A percentile compares a stretch with the other conserved stretches of the same genome.
These are phyloP conservation scores for Phaeosphaeriaceae sp. DNA, from an alignment of 2,329 filamentous ascomycete species.

Conservation along the genomic window DNA sequence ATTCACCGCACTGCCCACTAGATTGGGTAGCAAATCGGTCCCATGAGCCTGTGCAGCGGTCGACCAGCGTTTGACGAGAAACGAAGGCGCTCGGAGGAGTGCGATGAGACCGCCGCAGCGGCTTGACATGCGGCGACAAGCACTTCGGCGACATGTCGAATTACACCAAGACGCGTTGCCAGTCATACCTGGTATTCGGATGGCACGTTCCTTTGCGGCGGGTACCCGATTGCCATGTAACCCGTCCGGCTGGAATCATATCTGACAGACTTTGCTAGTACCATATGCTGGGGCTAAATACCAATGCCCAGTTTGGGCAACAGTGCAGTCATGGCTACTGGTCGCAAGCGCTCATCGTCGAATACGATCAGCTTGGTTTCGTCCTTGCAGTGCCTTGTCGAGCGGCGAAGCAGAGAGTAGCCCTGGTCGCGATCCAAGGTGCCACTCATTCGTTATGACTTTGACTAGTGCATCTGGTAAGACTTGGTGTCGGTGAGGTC, in stretches of 20 bases:
- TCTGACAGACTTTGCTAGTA: neutral
- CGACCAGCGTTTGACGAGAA: neutral
- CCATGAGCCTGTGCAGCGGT: neutral
- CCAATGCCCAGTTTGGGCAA: neutral
- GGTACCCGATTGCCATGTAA: slow-evolving; percentile 3
- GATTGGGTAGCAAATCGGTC: neutral
- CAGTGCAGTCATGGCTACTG: neutral
- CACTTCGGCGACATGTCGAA: neutral
- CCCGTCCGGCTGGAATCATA: neutral
- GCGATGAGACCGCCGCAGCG: neutral
- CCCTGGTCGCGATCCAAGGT: neutral
- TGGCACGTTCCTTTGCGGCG: slow-evolving; percentile 4
- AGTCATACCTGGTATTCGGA: slow-evolving; percentile 10
- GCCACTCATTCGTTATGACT: neutral
- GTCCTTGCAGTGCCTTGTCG: neutral
- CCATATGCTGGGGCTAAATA: neutral
- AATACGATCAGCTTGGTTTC: neutral
- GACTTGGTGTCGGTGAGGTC: neutral
- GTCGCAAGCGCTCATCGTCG: neutral
- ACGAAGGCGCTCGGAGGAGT: neutral
- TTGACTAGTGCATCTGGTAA: neutral
- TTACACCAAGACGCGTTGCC: neutral
- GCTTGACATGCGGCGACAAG: neutral
- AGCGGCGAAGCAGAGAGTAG: neutral
- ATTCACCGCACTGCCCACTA: neutral